Conservation (phyloP, 345 rosid species). For the Arabidopsis arenosa region DNA sequence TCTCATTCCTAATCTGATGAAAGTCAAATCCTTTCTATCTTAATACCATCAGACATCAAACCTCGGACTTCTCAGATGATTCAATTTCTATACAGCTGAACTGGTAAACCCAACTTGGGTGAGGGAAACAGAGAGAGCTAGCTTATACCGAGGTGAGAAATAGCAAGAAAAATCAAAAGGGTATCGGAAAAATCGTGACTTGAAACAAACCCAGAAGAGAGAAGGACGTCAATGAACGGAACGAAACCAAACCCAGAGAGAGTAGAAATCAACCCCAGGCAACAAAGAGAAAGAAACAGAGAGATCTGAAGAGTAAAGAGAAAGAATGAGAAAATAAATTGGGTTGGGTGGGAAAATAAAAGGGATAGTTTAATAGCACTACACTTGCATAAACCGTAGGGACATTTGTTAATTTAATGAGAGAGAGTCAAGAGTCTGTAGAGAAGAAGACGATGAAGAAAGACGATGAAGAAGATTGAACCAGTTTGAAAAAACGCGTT, state of each 20-base stretch:
- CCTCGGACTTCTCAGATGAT: not conserved
- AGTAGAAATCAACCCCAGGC: conserved; percentile 16
- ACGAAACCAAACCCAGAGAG: conserved; percentile 6
- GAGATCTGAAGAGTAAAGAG: conserved; percentile 36
- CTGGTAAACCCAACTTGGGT: conserved; percentile 13
- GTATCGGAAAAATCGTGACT: conserved; percentile 26
- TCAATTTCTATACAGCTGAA: not conserved
- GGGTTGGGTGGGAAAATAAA: conserved; percentile 31
- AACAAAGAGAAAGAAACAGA: not conserved
- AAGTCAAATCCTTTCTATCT: conserved; percentile 32
- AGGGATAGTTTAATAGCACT: conserved; percentile 37
- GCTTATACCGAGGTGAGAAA: not conserved
- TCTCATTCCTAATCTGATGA: conserved; percentile 23
- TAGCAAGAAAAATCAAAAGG: conserved; percentile 28
- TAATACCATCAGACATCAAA: conserved; percentile 18
- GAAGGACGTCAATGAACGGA: conserved; percentile 2
- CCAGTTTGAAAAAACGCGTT: conserved; percentile 41
- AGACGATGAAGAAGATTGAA: conserved; percentile 24
- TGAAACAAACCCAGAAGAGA: conserved; percentile 24
- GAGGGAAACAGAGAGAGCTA: not conserved
- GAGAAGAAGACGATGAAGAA: conserved; percentile 34
- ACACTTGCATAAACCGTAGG: conserved; percentile 41
- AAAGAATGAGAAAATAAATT: not conserved
- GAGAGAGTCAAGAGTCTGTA: conserved; percentile 32
- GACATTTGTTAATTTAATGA: conserved; percentile 25